Base-by-base conservation (phyloP, 208 protist genomes). In the Phytomonas francai region DNA sequence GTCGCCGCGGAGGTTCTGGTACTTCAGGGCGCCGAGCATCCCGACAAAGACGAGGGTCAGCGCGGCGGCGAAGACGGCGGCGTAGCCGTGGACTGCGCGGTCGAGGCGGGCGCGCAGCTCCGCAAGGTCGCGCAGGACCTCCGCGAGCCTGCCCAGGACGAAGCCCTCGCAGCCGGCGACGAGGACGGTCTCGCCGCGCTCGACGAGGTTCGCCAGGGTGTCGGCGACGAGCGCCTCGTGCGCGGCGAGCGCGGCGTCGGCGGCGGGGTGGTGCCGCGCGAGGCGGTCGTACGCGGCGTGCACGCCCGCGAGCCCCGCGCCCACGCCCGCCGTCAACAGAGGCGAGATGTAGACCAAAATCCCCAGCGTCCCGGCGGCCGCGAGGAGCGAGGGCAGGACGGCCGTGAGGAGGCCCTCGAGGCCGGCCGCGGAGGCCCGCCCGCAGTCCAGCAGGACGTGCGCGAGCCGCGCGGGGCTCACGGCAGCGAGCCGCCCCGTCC, bases 41-140 rank as follows among this genome's bases (percentile, higher is more conserved):
- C 87, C 63, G 12, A 93, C 82, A 66, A 90, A 82, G 42, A 93
- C 81, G 36, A 90, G 74, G 12, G 73, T 83, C 7, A 76, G 88
- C 34, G 79, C 59, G 27, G 71, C 73, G 30, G 87, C 78, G 54
- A 79, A 87, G 39, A 88, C 51, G 6, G 78, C 85, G 27, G 80
- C 73, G 68, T 84, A 84, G 36, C 84, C 79, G 74, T 93, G 87
- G 56, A 90, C 87, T 59, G 71, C 76, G 64, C 63, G 70, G 49
- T 87, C 81, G 1, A 89, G 71, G 30, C 61, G 36, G 63, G 66
- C 71, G 16, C 72, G 81, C 7, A 83, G 69, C 0, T 33, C 54
- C 27, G 64, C 61, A 63, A 84, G 58, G 22, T 63, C 29, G 7
- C 28, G 42, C 22, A 87, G 70, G 30, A 66, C 74, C 0, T 77